Evolutionary conservation across 129 eudicot species (phyloP), one percentile per base, ranked within the genome.

Genomic region (Gnaphalium uliginosum): DNA sequence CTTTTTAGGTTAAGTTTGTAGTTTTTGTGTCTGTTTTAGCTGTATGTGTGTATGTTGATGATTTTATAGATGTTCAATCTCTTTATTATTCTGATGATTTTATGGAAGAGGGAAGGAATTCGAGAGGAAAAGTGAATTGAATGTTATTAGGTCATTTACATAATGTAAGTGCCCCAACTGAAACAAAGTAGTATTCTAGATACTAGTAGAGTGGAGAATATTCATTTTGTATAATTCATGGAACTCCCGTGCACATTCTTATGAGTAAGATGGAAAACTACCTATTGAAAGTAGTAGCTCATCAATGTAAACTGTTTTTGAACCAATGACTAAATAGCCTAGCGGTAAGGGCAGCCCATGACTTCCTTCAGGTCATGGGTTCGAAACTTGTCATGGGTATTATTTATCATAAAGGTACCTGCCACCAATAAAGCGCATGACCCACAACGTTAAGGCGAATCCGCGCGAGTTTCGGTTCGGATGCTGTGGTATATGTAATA

Each of bases 1-100:
- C 48, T 13, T 13, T 43, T 13, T 43, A 2, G 51, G 17, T 43
- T 4, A 43, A 43, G 11, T 43, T 43, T 43, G 15, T 41, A 17
- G 15, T 41, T 9, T 51, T 35, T 15, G 58, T 50, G 10, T 51
- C 53, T 30, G 53, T 65, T 27, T 46, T 64, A 30, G 70, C 27
- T 48, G 71, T 54, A 76, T 54, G 27, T 76, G 72, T 75, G 64
- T 54, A 46, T 75, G 54, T 11, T 43, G 18, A 43, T 43, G 51
- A 13, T 8, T 29, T n/a, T 29, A 43, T 46, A 19, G 39, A 19
- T 75, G 29, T 66, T n/a, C 11, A 3, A 19, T 2, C 35, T 58
- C 41, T 54, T 58, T n/a, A 6, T 24, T 39, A 4, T 27, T 30
- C 32, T 26, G 25, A 43, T 46, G 64, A 48, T 29, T 17, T 19